Evolutionary conservation across 768 basidiomycete species (phyloP).

Genomic region (Gloeopeniophorella convolvens): DNA sequence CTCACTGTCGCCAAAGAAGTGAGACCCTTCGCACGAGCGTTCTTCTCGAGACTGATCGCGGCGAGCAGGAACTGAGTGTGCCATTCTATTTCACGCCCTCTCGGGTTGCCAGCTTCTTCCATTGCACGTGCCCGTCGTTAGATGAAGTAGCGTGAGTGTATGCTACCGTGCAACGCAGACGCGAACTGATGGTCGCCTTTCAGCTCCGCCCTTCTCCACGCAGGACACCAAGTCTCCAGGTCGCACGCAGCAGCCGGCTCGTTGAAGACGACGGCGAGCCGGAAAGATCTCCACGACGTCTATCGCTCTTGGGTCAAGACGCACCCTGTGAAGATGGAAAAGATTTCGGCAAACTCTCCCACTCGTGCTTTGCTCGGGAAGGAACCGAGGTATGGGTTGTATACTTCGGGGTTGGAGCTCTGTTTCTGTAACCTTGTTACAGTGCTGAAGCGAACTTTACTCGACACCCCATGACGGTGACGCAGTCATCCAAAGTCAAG

Average conservation of each 20-base stretch:
- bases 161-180: background rate
- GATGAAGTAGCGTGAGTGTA: constrained; percentile 64
- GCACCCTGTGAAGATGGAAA: constrained; percentile 80
- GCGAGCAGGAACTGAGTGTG: constrained; percentile 56
- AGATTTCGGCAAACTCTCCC: constrained; percentile 70
- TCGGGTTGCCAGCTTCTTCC: constrained; percentile 74
- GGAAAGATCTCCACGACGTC: constrained; percentile 68
- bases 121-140: constrained; percentile 70
- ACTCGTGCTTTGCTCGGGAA: constrained; percentile 61
- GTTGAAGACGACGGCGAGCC: constrained; percentile 80
- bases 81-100: constrained; percentile 89
- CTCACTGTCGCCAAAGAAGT: constrained; percentile 85
- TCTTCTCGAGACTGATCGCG: background rate
- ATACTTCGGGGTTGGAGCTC: background rate
- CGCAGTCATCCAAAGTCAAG: constrained; percentile 58
- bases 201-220: constrained; percentile 87
- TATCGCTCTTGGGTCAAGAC: constrained; percentile 79
- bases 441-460: constrained; percentile 70
- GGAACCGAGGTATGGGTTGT: constrained; percentile 50
- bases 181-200: constrained; percentile 2
- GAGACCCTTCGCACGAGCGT: constrained; percentile 22
- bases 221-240: constrained; percentile 76
- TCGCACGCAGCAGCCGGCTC: constrained; percentile 89
- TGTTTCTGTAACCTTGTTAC: background rate
- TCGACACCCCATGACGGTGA: constrained; percentile 59